Percentiles rank a stretch among this genome's conserved stretches.
These are phyloP conservation scores for Globisporangium nodosum DNA, from an alignment of 352 stramenopile genomes.

Conservation along the genomic window DNA sequence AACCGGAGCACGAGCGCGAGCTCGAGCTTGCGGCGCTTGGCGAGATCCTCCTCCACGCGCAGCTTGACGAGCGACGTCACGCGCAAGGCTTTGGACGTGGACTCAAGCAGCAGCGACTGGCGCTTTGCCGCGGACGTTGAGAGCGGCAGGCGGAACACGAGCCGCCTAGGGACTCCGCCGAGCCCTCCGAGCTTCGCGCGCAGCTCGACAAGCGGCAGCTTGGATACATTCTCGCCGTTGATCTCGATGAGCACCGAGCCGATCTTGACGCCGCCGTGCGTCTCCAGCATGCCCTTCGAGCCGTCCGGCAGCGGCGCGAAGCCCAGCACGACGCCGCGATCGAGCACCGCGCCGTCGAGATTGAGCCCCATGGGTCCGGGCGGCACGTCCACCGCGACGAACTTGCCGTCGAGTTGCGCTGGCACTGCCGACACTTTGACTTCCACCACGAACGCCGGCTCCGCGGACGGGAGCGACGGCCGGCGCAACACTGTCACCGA, in stretches of 20 bases:
- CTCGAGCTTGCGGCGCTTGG: slow-evolving; percentile 62
- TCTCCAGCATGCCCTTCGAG: slow-evolving; percentile 42
- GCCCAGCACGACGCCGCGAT: slow-evolving; percentile 55
- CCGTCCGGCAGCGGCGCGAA: slow-evolving; percentile 60
- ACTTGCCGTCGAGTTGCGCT: neutral
- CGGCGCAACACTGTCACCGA: slow-evolving; percentile 5
- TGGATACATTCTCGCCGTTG: slow-evolving; percentile 61
- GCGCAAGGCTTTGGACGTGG: neutral
- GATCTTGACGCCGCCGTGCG: slow-evolving; percentile 38
- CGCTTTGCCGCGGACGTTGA: slow-evolving; percentile 5
- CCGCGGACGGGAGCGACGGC: slow-evolving; percentile 5
- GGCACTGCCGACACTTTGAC: neutral
- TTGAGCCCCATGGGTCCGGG: slow-evolving; percentile 63
- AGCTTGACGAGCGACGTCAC: slow-evolving; percentile 4
- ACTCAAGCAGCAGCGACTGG: neutral
- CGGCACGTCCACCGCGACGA: slow-evolving; percentile 35
- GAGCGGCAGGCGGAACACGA: slow-evolving; percentile 45
- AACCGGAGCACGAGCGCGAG: slow-evolving; percentile 57
- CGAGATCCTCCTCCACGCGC: slow-evolving; percentile 26
- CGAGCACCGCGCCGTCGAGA: slow-evolving; percentile 38
- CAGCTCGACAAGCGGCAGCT: slow-evolving; percentile 28
- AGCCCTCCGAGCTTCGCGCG: slow-evolving; percentile 37
- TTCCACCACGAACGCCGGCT: slow-evolving; percentile 11
- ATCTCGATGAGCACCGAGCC: slow-evolving; percentile 60
- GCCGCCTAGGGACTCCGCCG: slow-evolving; percentile 24